Conservation (phyloP, 345 rosid species). For the Dipteronia sinensis region DNA sequence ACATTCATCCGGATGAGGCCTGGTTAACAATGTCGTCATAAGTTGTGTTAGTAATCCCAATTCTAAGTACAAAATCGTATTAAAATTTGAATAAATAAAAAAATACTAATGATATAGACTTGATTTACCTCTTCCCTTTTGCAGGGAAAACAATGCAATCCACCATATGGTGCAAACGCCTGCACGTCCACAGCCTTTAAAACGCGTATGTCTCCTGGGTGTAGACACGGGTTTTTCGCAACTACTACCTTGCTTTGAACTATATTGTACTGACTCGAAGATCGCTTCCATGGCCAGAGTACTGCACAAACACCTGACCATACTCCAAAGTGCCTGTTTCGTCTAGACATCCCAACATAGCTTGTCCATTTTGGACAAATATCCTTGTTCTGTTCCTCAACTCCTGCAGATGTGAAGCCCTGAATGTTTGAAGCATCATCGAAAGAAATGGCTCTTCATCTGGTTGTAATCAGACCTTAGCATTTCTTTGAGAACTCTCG, state of each 20-base stretch:
- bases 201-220: conserved; percentile 51
- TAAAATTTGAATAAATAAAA: background rate
- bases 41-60: too few relatives aligned
- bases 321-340: conserved; percentile 42
- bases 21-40: conserved; percentile 1
- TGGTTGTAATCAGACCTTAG: conserved; percentile 45
- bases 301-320: conserved; percentile 48
- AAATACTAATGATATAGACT: too few relatives aligned
- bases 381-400: conserved; percentile 42
- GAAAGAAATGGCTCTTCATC: conserved; percentile 48
- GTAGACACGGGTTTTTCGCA: conserved; percentile 54
- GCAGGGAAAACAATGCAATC: conserved; percentile 57
- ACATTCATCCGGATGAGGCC: conserved; percentile 55
- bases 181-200: conserved; percentile 43
- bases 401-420: conserved; percentile 42
- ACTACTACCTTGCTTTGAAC: conserved; percentile 37
- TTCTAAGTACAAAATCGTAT: background rate
- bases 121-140: conserved; percentile 44
- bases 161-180: conserved; percentile 46
- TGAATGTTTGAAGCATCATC: conserved; percentile 50
- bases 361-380: conserved; percentile 39
- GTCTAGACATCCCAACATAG: conserved; percentile 57
- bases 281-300: conserved; percentile 24
- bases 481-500: conserved; percentile 46
- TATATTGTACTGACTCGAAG: background rate